Evolutionary conservation across 2,329 filamentous ascomycete species (phyloP).

Genomic region (Tolypocladium amazonense): DNA sequence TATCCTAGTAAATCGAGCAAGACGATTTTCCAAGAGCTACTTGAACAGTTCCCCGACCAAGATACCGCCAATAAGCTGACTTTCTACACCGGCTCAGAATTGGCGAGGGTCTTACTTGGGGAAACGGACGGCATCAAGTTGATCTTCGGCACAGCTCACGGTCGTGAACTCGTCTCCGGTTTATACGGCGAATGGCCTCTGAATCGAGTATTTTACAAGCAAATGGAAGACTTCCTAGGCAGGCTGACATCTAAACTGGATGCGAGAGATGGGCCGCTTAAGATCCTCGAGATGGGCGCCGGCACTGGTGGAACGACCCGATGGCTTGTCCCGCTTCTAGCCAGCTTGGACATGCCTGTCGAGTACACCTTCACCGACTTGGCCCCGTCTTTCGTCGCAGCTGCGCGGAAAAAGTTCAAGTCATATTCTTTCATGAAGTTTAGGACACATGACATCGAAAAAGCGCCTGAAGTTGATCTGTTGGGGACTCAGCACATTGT

Average conservation of each 20-base stretch:
- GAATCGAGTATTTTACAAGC: constrained; percentile 19
- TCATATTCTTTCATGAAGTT: constrained; percentile 7
- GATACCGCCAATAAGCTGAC: constrained; percentile 7
- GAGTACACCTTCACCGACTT: constrained; percentile 31
- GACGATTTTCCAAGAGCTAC: constrained; percentile 1
- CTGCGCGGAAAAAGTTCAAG: constrained; percentile 3
- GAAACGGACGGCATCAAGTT: constrained; percentile 24
- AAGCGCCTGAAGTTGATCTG: constrained; percentile 5
- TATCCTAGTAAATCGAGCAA: not conserved
- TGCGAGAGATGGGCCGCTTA: constrained; percentile 7
- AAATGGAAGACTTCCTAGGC: constrained; percentile 21
- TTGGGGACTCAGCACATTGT: constrained; percentile 17
- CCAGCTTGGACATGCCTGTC: constrained; percentile 17
- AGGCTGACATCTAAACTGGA: not conserved
- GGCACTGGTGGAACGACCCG: constrained; percentile 23
- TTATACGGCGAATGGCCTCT: constrained; percentile 25
- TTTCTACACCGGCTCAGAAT: constrained; percentile 13
- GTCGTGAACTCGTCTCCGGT: constrained; percentile 20
- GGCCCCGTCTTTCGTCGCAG: constrained; percentile 8
- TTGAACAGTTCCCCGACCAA: constrained; percentile 1
- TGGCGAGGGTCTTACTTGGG: constrained; percentile 19
- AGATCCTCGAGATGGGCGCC: constrained; percentile 8
- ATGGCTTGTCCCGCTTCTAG: constrained; percentile 16
- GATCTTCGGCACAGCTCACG: constrained; percentile 25
- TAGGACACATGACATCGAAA: constrained; percentile 6